These are phyloP conservation scores for Kwoniella dendrophila DNA, from an alignment of 768 basidiomycete species.

Conservation along the genomic window DNA sequence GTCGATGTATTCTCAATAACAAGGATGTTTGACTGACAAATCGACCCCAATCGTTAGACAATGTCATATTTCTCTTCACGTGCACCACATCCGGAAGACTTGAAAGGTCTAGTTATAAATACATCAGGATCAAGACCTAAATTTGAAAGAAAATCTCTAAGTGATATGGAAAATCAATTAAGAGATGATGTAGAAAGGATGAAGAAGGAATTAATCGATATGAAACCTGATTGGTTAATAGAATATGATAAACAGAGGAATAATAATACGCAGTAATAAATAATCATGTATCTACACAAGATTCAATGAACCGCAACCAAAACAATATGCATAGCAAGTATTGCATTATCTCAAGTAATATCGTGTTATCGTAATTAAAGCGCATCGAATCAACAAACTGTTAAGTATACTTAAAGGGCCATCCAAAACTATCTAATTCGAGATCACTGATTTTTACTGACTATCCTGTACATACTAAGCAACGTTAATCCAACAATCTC, in stretches of 20 bases:
- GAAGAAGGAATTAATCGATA: conserved; percentile 36
- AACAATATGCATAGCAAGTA: too few relatives aligned
- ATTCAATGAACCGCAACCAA: too few relatives aligned
- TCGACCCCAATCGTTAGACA: conserved; percentile 7
- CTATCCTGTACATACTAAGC: too few relatives aligned
- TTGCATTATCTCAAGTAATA: too few relatives aligned
- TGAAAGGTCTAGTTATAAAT: conserved; percentile 29
- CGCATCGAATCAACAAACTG: too few relatives aligned
- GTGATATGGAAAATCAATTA: conserved; percentile 35
- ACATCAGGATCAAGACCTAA: conserved; percentile 17
- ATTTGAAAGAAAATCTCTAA: conserved; percentile 28
- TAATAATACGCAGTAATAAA: too few relatives aligned
- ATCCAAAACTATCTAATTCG: too few relatives aligned
- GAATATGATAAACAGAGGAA: conserved; percentile 16
- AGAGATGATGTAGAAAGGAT: conserved; percentile 34
- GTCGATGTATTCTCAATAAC: not conserved
- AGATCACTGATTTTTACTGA: too few relatives aligned
- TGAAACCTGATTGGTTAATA: conserved; percentile 43
- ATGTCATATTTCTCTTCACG: conserved; percentile 24
- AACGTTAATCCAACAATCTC: too few relatives aligned
- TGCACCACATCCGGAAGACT: conserved; percentile 28
- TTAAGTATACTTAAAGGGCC: too few relatives aligned
- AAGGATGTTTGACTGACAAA: conserved; percentile 1
- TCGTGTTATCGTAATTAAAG: too few relatives aligned
- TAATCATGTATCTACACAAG: too few relatives aligned